Percentiles rank a stretch among this genome's conserved stretches.
Evolutionary conservation across 2,329 filamentous ascomycete genomes (phyloP).

Genomic region (Xylaria sp.): DNA sequence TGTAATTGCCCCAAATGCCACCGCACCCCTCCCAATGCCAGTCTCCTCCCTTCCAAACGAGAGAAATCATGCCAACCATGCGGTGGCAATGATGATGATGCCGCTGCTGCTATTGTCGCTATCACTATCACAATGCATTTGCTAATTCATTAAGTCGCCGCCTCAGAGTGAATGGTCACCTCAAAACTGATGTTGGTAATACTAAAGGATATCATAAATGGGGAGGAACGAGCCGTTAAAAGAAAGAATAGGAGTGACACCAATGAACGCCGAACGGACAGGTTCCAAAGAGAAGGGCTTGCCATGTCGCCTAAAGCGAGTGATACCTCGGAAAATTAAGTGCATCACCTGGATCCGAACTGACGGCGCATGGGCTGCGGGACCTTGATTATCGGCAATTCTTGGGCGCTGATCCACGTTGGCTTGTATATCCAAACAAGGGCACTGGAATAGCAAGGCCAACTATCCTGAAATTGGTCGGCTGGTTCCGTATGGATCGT

Average conservation of each 20-base stretch:
- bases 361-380: conserved; percentile 9
- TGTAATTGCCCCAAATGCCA: conserved; percentile 22
- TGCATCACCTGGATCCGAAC: not conserved
- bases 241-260: conserved; percentile 26
- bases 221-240: conserved; percentile 30
- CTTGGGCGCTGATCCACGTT: conserved; percentile 6
- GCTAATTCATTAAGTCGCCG: conserved; percentile 34
- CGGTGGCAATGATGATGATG: conserved; percentile 23
- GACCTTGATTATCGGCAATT: conserved; percentile 1
- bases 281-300: conserved; percentile 21
- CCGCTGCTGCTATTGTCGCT: conserved; percentile 20
- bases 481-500: conserved; percentile 3
- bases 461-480: conserved; percentile 28
- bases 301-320: conserved; percentile 21
- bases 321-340: conserved; percentile 15
- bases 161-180: conserved; percentile 8
- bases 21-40: conserved; percentile 15
- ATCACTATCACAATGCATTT: conserved; percentile 28
- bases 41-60: conserved; percentile 11
- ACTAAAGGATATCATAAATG: conserved; percentile 36
- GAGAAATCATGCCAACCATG: conserved; percentile 25
- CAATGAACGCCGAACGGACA: conserved; percentile 31
- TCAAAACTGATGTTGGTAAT: conserved; percentile 28
- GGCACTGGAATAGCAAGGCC: conserved; percentile 7
- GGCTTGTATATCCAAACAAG: conserved; percentile 29